Conservation (phyloP, 2,329 filamentous ascomycete species). For the Curvularia sp. region DNA sequence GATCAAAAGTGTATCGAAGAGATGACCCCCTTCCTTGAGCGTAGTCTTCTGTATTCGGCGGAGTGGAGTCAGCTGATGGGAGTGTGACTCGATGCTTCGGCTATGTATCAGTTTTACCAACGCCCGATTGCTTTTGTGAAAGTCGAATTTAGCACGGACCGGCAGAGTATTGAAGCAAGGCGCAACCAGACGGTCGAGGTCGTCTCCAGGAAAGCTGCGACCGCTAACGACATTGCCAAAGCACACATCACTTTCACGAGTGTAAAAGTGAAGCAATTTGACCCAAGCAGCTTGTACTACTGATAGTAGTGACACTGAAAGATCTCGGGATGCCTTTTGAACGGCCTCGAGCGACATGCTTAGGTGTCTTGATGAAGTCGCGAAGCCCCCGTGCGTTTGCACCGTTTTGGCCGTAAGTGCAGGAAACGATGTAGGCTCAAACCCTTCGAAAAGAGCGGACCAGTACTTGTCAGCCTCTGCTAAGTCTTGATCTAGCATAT, state of each 20-base stretch:
- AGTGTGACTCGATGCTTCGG: slow-evolving; percentile 67
- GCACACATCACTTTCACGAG: slow-evolving; percentile 70
- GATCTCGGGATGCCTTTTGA: slow-evolving; percentile 30
- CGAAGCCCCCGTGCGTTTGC: neutral
- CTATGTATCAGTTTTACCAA: slow-evolving; percentile 67
- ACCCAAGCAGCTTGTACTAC: slow-evolving; percentile 77
- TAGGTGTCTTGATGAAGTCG: slow-evolving; percentile 38
- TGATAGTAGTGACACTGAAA: slow-evolving; percentile 62
- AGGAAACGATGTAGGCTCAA: slow-evolving; percentile 56
- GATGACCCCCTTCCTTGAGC: slow-evolving; percentile 55
- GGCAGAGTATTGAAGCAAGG: slow-evolving; percentile 94
- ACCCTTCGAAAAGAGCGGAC: slow-evolving; percentile 62
- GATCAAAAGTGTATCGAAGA: slow-evolving; percentile 84
- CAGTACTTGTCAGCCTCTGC: slow-evolving; percentile 69
- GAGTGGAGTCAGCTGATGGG: slow-evolving; percentile 77
- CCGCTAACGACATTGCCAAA: slow-evolving; percentile 89
- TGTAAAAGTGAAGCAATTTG: slow-evolving; percentile 64
- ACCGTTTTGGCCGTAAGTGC: slow-evolving; percentile 31
- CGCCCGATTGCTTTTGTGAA: slow-evolving; percentile 59
- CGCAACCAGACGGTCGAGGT: slow-evolving; percentile 75
- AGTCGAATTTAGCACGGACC: slow-evolving; percentile 64
- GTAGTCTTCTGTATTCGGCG: slow-evolving; percentile 69
- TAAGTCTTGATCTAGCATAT: slow-evolving; percentile 61
- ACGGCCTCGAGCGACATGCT: slow-evolving; percentile 30
- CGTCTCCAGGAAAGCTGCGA: slow-evolving; percentile 69